These are phyloP conservation scores for Pleurotus salmoneostramineus DNA, from an alignment of 768 basidiomycete genomes.

Conservation along the genomic window DNA sequence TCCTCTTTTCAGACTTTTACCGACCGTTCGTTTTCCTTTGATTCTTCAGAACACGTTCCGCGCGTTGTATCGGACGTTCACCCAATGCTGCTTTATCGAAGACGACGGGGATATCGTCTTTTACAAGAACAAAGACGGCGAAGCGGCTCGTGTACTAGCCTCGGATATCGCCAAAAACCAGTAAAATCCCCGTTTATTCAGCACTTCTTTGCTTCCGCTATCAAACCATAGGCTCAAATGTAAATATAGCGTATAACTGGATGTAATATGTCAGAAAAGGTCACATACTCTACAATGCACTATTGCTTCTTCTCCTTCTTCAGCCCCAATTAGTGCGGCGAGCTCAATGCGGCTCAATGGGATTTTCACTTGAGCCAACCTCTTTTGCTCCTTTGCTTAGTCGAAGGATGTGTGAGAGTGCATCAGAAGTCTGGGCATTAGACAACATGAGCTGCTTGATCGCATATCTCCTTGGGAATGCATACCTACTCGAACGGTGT, in stretches of 20 bases:
- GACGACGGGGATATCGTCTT: constrained; percentile 61
- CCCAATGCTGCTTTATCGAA: constrained; percentile 59
- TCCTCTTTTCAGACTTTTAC: background rate
- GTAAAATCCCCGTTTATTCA: background rate
- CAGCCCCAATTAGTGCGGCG: background rate
- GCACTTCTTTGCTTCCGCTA: no score
- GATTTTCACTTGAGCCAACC: background rate
- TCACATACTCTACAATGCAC: no score
- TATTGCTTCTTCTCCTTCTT: background rate
- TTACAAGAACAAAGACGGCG: constrained; percentile 52
- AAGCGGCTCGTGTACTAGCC: constrained; percentile 16
- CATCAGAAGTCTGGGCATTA: background rate
- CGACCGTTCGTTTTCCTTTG: background rate
- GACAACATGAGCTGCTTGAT: background rate
- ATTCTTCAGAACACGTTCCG: constrained; percentile 31
- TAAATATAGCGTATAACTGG: background rate
- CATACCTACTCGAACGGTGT: background rate
- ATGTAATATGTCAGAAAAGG: background rate
- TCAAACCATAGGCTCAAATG: background rate
- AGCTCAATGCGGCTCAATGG: no score
- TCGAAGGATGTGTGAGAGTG: background rate
- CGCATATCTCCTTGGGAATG: constrained; percentile 2
- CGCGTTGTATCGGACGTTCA: constrained; percentile 58
- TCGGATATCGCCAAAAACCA: background rate
- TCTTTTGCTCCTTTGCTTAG: background rate